Base-by-base conservation (phyloP, 371 early-diverging fungal genomes). In the Mucor saturninus region DNA sequence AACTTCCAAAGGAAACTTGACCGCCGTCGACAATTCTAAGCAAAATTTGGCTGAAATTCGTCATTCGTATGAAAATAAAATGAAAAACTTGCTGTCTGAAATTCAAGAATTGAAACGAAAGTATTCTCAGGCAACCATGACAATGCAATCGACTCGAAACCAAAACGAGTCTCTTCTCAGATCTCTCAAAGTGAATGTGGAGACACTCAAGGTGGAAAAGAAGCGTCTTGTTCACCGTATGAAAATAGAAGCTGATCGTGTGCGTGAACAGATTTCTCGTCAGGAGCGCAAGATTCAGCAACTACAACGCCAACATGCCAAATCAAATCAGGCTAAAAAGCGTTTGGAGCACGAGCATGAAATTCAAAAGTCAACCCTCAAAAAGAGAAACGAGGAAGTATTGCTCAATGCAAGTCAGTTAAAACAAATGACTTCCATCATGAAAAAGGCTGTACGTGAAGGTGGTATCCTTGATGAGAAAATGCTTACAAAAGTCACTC, bases 211-310 rank as follows among this genome's bases (percentile, higher is more conserved):
- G 64, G 78, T 81, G 6, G 95, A 95, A 68, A 95, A 93, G 76
- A 73, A 86, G 40, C 83, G 89, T 7, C 87, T 92, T 83, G 68
- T 90, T 56, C 90, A 90, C 61, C 89, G 92, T 11, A 90, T 93
- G 82, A 89, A 88, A 59, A 79, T 83, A 48, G 92, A 92, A 64
- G 84, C 88, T 0, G 85, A 89, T 37, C 76, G 84, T 10, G 84
- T 86, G 43, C 83, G 90, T 49, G 90, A 88, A 15, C 79, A 88
- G 61, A 77, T 85, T n/a, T 81, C 80, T 15, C 67, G 77, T 28
- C 89, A 88, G 52, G 88, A 91, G 50, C 76, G 88, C 30, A 90
- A 91, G 65, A 88, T 95, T 60, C 89, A 91, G 37, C 83, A 84
- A 42, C 68, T 95, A 15, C 85, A 88, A n/a, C 82, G 90, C 13